Base-by-base conservation (phyloP, 192 early-diverging fungal genomes). In the Paraglomus brasilianum region DNA sequence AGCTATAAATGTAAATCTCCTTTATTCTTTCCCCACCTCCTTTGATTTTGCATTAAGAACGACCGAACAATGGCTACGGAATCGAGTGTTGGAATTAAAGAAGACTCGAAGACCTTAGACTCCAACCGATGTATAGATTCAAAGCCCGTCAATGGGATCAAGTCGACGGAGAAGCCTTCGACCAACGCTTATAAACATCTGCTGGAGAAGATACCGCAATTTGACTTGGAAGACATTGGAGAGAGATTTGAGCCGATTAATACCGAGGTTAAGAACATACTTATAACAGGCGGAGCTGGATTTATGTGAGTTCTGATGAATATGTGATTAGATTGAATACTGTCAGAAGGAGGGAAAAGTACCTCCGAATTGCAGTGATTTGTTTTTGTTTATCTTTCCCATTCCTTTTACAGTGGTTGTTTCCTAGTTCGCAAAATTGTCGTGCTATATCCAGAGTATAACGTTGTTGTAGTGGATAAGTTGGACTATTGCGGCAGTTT, bases 231-330 rank as follows among this genome's bases (percentile, higher is more conserved):
- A 42, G 79, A 81, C 45, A 78, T 81, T 64, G 79, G 79, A 14
- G 10, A 42, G 15, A 40, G 74, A 21, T 21, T 74, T 19, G 50
- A 44, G 8, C 64, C 38, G 9, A 47, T 72, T 22, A 49, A 72
- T n/a, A 15, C 68, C 8, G 76, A 72, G 17, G 55, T 83, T 38
- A 83, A 82, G 67, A 86, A 77, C 71, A 86, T 93, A 21, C 75
- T 93, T n/a, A 70, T 93, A 17, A 93, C 91, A 15, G 91, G 91
- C 44, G 91, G 90, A 22, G 91, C 91, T 30, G 91, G 91, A 17
- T 93, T 93, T 83, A 91, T 93, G 91, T 92, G 74, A 80, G 80
- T 56, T 14, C 24, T 17, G 5, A 4, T 21, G 38, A 9, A 17
- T 40, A 15, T 11, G 3, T 59, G 40, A 21, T 19, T 8, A 30